Conservation (phyloP, 2,329 filamentous ascomycete species). For the Cucurbitaria berberidis region DNA sequence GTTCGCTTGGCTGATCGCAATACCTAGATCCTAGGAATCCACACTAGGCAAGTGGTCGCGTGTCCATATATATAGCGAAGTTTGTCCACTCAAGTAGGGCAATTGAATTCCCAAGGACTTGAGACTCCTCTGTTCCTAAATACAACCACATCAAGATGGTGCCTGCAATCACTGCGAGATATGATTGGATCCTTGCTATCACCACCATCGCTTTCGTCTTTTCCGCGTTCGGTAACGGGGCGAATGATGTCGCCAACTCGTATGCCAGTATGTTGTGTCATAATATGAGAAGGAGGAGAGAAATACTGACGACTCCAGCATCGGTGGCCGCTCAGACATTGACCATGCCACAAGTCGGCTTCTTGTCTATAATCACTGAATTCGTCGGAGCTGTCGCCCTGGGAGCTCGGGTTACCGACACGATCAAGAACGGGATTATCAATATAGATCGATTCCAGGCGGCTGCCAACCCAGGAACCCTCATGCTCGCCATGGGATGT, state of each 20-base stretch:
- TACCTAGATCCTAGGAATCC: neutral
- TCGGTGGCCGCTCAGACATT: slow-evolving; percentile 58
- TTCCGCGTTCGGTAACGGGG: slow-evolving; percentile 47
- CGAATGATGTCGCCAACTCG: slow-evolving; percentile 60
- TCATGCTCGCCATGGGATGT: slow-evolving; percentile 66
- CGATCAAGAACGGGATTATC: slow-evolving; percentile 67
- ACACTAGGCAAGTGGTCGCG: slow-evolving; percentile 15
- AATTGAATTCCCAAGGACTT: neutral
- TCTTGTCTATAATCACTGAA: slow-evolving; percentile 58
- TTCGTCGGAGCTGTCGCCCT: slow-evolving; percentile 61
- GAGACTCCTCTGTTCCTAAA: neutral
- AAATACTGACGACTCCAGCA: slow-evolving; percentile 15
- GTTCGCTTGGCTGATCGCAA: slow-evolving; percentile 13
- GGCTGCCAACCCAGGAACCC: slow-evolving; percentile 53
- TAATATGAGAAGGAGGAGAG: neutral
- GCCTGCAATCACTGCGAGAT: slow-evolving; percentile 34
- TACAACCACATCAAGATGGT: slow-evolving; percentile 17
- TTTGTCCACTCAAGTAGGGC: neutral
- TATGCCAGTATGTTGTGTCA: slow-evolving; percentile 52
- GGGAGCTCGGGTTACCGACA: slow-evolving; percentile 63
- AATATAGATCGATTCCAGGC: slow-evolving; percentile 54
- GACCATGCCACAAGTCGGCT: slow-evolving; percentile 59
- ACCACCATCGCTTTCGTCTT: slow-evolving; percentile 48
- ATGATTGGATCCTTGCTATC: slow-evolving; percentile 52
- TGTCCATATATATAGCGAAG: slow-evolving; percentile 11